Evolutionary conservation across 1,284 basidiomycete species (phyloP).

Genomic region (Austroboletus rostrupii): DNA sequence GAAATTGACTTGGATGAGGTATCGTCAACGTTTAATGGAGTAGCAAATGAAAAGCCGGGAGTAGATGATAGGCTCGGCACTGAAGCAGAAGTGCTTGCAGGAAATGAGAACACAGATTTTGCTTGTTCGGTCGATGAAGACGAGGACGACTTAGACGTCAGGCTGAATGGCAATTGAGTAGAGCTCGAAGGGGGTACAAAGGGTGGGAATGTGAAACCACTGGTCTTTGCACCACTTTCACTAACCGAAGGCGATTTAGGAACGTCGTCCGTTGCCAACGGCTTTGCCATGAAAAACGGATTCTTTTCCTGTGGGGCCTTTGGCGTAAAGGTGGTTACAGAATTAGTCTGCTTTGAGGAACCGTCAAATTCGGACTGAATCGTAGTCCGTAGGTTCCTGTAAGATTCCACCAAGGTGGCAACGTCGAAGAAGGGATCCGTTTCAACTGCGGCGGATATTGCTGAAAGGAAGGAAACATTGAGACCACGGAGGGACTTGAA

Average conservation of each 20-base stretch:
- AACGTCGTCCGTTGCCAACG: slow-evolving; percentile 21
- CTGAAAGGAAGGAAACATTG: slow-evolving; percentile 68
- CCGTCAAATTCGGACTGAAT: slow-evolving; percentile 58
- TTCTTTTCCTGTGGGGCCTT: slow-evolving; percentile 20
- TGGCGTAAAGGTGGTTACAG: slow-evolving; percentile 6
- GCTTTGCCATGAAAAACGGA: slow-evolving; percentile 40
- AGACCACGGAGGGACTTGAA: slow-evolving; percentile 77
- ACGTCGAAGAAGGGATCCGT: slow-evolving; percentile 78
- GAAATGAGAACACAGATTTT: slow-evolving; percentile 21
- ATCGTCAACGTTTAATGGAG: slow-evolving; percentile 6
- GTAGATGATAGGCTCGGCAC: slow-evolving; percentile 5
- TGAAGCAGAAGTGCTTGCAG: slow-evolving; percentile 1
- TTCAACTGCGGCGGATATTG: slow-evolving; percentile 61
- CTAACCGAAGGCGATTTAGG: slow-evolving; percentile 1
- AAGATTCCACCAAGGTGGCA: slow-evolving; percentile 56
- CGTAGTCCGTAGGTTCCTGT: slow-evolving; percentile 55
- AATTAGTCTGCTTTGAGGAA: slow-evolving; percentile 11
- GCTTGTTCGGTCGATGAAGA: slow-evolving; percentile 14
- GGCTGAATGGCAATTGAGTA: slow-evolving; percentile 14
- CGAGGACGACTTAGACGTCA: slow-evolving; percentile 16
- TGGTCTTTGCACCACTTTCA: slow-evolving; percentile 17
- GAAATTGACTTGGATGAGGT: slow-evolving; percentile 2
- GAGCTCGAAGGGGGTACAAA: slow-evolving; percentile 25
- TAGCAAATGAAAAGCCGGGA: slow-evolving; percentile 13
- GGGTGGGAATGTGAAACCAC: slow-evolving; percentile 20